These are phyloP conservation scores for Leishmania tropica DNA, from an alignment of 208 protist species.

Conservation along the genomic window DNA sequence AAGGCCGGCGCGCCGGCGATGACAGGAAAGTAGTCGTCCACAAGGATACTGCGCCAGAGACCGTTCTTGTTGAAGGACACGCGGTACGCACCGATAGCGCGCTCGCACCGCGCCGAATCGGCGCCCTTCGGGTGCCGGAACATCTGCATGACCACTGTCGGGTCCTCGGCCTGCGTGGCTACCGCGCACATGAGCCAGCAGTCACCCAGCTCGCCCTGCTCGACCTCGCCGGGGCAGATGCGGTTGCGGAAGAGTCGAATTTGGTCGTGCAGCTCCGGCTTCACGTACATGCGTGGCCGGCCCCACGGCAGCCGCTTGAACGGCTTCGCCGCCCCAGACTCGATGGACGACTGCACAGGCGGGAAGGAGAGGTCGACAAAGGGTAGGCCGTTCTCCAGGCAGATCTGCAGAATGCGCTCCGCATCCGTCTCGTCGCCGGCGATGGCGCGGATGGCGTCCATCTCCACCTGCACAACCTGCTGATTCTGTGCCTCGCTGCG, in stretches of 20 bases:
- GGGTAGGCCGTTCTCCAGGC: constrained; percentile 55
- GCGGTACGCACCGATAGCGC: constrained; percentile 76
- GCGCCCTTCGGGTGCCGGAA: constrained; percentile 71
- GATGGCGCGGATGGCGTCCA: constrained; percentile 54
- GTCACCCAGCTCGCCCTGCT: constrained; percentile 82
- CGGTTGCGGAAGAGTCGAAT: constrained; percentile 76
- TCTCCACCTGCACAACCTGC: constrained; percentile 50
- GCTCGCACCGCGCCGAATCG: constrained; percentile 51
- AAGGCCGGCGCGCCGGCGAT: constrained; percentile 54
- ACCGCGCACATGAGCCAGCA: constrained; percentile 89
- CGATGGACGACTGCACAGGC: constrained; percentile 61
- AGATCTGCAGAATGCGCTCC: constrained; percentile 47
- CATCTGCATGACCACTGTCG: constrained; percentile 56
- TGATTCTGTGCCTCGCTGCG: constrained; percentile 41
- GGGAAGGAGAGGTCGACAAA: constrained; percentile 85
- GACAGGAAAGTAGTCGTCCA: constrained; percentile 89
- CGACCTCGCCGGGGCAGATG: constrained; percentile 65
- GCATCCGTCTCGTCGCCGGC: constrained; percentile 49
- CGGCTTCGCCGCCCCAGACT: constrained; percentile 35
- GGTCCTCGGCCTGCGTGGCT: constrained; percentile 58
- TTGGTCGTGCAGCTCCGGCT: constrained; percentile 59
- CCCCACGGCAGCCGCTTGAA: constrained; percentile 72
- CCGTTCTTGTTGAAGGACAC: constrained; percentile 91
- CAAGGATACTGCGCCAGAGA: constrained; percentile 81
- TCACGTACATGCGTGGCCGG: constrained; percentile 72